Evolutionary conservation across 2,329 filamentous ascomycete genomes (phyloP).

Genomic region (Colletotrichum neosansevieriae): DNA sequence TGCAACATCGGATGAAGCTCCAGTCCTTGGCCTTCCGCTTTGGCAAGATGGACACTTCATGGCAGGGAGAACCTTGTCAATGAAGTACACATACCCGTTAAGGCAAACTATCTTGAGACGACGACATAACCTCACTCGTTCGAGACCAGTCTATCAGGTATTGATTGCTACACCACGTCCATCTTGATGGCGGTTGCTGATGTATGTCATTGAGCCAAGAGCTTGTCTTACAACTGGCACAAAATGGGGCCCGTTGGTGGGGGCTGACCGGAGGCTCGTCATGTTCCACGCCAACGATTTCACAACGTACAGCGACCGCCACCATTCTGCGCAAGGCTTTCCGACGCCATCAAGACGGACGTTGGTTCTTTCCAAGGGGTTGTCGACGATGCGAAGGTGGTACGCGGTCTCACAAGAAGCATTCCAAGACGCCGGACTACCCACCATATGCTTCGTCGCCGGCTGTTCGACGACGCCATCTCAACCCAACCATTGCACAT

Average conservation of each 20-base stretch:
- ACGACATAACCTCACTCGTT: neutral
- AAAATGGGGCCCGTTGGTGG: neutral
- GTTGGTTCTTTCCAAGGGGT: neutral
- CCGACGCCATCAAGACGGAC: neutral
- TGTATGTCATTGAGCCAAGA: neutral
- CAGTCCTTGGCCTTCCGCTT: neutral
- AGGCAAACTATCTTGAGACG: neutral
- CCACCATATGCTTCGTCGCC: neutral
- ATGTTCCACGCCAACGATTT: neutral
- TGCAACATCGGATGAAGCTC: conserved; percentile 1
- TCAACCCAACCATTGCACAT: conserved; percentile 18
- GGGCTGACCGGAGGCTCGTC: neutral
- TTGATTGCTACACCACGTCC: neutral
- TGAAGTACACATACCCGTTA: neutral
- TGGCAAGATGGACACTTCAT: neutral
- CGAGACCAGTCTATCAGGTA: conserved; percentile 4
- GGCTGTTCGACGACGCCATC: conserved; percentile 3
- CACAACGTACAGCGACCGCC: conserved; percentile 3
- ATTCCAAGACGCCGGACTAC: neutral
- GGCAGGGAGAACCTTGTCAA: neutral
- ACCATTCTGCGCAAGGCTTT: conserved; percentile 1
- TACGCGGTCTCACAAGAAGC: neutral
- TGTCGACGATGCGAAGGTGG: neutral
- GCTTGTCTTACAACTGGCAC: neutral
- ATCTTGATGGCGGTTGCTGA: neutral